These are phyloP conservation scores for Coniochaeta sp. DNA, from an alignment of 2,329 filamentous ascomycete species.

Conservation along the genomic window DNA sequence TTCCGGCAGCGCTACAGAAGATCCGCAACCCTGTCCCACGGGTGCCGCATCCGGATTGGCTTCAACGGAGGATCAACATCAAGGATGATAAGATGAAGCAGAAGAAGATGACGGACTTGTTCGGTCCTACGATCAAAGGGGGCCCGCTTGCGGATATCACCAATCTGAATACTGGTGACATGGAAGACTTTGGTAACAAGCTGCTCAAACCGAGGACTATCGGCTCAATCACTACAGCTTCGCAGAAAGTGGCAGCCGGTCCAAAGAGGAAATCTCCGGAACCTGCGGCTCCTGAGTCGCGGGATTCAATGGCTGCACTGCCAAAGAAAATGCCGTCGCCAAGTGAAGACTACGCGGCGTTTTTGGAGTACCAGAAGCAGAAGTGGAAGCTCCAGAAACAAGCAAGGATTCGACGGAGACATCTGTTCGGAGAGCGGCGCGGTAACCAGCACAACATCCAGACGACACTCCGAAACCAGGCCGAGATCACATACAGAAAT, in stretches of 20 bases:
- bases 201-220: constrained; percentile 59
- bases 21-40: constrained; percentile 89
- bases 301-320: constrained; percentile 74
- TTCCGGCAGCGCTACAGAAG: constrained; percentile 92
- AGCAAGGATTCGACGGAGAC: constrained; percentile 73
- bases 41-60: constrained; percentile 92
- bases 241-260: constrained; percentile 43
- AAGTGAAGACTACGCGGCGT: constrained; percentile 78
- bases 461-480: constrained; percentile 80
- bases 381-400: constrained; percentile 99
- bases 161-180: constrained; percentile 52
- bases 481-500: constrained; percentile 79
- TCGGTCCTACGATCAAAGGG: constrained; percentile 45
- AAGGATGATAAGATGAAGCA: constrained; percentile 98
- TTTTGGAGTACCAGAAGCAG: constrained; percentile 90
- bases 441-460: constrained; percentile 59
- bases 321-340: constrained; percentile 80
- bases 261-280: constrained; percentile 72
- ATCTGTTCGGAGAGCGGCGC: constrained; percentile 84
- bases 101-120: constrained; percentile 95
- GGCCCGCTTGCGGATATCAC: constrained; percentile 63
- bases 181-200: constrained; percentile 74
- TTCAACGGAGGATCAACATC: constrained; percentile 84
- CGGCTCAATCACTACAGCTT: constrained; percentile 42
- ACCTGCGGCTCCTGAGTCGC: constrained; percentile 47